Percentiles rank a stretch among this genome's conserved stretches.
Conservation (phyloP, 306 rosid species). For the Carpinus fangiana region DNA sequence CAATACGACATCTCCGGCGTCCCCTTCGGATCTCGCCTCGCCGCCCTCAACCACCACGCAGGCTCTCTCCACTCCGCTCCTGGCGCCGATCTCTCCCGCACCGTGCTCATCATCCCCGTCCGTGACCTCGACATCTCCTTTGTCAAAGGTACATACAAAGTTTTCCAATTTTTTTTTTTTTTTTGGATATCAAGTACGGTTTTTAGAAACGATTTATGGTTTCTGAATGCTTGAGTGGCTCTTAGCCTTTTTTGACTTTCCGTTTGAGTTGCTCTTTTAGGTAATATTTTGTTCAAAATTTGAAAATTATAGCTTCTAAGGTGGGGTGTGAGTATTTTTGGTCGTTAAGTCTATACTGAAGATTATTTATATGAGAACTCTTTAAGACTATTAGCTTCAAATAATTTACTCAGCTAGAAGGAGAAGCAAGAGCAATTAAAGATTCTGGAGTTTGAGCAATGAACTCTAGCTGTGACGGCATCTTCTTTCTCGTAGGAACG, state of each 20-base stretch:
- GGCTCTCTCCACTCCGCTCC: slow-evolving; percentile 78
- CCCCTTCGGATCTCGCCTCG: slow-evolving; percentile 95
- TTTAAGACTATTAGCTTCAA: too few relatives aligned
- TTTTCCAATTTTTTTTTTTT: background rate
- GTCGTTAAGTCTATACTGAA: background rate
- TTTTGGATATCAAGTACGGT: background rate
- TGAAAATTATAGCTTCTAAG: background rate
- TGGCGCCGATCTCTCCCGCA: slow-evolving; percentile 89
- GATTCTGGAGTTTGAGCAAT: too few relatives aligned
- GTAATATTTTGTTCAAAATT: background rate
- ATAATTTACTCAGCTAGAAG: too few relatives aligned
- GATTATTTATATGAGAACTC: too few relatives aligned
- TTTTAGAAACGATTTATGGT: background rate
- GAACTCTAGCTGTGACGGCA: too few relatives aligned
- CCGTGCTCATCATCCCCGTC: slow-evolving; percentile 81
- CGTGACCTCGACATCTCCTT: slow-evolving; percentile 81
- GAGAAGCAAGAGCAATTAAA: too few relatives aligned
- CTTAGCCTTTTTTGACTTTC: slow-evolving; percentile 5
- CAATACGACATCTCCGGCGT: slow-evolving; percentile 89
- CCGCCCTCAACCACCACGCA: slow-evolving; percentile 89
- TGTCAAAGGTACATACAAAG: slow-evolving; percentile 55
- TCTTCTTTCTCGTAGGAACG: too few relatives aligned
- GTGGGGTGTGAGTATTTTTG: slow-evolving; percentile 1
- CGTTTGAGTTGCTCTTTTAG: background rate
- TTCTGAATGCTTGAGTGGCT: background rate